phyloP scores from a whole-genome alignment of 805 yeast species.

The Wickerhamiella sorbophila region DNA sequence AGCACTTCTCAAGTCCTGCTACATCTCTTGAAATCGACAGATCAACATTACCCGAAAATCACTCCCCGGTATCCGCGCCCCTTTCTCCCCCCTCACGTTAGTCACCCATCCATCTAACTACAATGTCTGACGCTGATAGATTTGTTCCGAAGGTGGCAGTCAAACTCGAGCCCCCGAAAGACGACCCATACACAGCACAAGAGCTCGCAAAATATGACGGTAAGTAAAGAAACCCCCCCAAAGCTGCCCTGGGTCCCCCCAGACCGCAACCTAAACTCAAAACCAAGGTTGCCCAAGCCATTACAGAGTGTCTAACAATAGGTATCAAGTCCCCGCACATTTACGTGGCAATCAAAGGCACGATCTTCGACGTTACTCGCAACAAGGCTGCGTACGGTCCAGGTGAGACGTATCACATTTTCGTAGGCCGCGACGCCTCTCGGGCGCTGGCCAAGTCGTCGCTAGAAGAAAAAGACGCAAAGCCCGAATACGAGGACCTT shows the following conservation, averaged over 20 bases:
- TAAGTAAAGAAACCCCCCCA: conserved; percentile 13
- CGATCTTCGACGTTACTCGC: conserved; percentile 60
- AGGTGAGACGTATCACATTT: conserved; percentile 54
- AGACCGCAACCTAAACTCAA: background rate
- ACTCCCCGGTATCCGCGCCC: too few relatives aligned
- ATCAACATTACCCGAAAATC: too few relatives aligned
- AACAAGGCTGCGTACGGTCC: conserved; percentile 61
- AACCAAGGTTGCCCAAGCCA: background rate
- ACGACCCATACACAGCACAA: conserved; percentile 30
- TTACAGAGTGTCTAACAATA: background rate
- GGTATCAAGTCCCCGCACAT: conserved; percentile 34
- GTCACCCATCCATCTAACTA: background rate
- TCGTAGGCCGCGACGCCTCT: conserved; percentile 67
- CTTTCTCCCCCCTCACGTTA: conserved; percentile 1
- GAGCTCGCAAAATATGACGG: conserved; percentile 37
- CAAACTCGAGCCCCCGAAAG: conserved; percentile 36
- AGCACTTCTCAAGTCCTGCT: too few relatives aligned
- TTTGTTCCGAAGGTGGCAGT: conserved; percentile 46
- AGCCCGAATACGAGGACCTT: conserved; percentile 28
- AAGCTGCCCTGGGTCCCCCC: background rate
- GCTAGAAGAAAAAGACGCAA: conserved; percentile 39
- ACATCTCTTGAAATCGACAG: too few relatives aligned
- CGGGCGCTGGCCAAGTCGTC: conserved; percentile 62
- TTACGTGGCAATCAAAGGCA: conserved; percentile 65
- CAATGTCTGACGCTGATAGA: conserved; percentile 19